Base-by-base conservation (phyloP, 768 basidiomycete species). In the Crepidotus variabilis region DNA sequence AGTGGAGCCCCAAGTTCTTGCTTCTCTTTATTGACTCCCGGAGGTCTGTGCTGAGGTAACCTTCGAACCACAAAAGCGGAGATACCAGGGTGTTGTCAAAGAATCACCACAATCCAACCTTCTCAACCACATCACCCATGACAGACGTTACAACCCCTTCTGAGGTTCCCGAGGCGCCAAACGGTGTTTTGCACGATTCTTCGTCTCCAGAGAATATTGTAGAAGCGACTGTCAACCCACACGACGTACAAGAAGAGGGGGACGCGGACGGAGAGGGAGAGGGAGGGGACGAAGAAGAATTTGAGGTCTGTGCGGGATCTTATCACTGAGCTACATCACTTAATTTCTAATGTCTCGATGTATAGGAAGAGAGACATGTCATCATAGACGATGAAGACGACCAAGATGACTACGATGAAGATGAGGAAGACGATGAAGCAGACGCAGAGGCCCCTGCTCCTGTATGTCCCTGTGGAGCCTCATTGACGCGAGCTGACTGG, bases 341-440 rank as follows among this genome's bases (percentile, higher is more conserved):
- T 4, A 23, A 21, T 46, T 14, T 5, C 13, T 8, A 28, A 43
- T 34, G 14, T 46, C 32, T 21, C 21, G 10, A n/a, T 18, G 16
- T 55, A 21, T 33, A 56, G 50, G 55, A 51, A 21, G 55, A 56
- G 28, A 43, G 55, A 3, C 48, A 34, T 34, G 34, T 21, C 2
- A 47, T 34, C 3, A 32, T 35, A 24, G 54, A 47, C 11, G 54
- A 56, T 2, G 55, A 55, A 0, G 47, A 55, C 1, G 55, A 56
- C n/a, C 47, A 56, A 9, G 54, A 32, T 14, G 48, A 56, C 28
- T 36, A 49, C 7, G 24, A 49, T 3, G 24, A 22, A 23, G 55
- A 50, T 2, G 55, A 56, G 16, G 34, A 20, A 50, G 54, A 20
- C 11, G 55, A 24, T 11, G 32, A 43, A 28, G 33, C n/a, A 18